These are phyloP conservation scores for Porogramme epimiltina DNA, from an alignment of 1,284 basidiomycete genomes.

Conservation along the genomic window DNA sequence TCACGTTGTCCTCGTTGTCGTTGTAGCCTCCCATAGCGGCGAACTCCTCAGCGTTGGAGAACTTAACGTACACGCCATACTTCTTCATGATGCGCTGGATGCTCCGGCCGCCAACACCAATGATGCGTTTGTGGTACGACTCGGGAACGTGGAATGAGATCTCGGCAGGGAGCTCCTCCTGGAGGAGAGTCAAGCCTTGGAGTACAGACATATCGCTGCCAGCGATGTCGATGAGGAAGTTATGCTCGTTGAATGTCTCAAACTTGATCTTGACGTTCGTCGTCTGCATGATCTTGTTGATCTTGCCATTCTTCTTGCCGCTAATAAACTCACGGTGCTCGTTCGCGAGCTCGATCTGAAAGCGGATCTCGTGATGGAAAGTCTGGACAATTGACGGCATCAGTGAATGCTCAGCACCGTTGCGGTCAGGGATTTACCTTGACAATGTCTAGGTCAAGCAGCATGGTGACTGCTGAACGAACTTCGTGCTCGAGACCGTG, in stretches of 20 bases:
- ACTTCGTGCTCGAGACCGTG: constrained; percentile 96
- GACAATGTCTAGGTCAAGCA: constrained; percentile 89
- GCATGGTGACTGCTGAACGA: constrained; percentile 81
- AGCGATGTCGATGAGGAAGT: constrained; percentile 95
- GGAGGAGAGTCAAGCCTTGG: constrained; percentile 86
- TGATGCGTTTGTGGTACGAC: constrained; percentile 98
- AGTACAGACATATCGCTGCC: constrained; percentile 83
- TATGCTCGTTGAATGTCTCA: constrained; percentile 98
- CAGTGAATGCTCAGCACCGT: neutral
- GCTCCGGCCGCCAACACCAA: constrained; percentile 97
- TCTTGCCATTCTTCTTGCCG: constrained; percentile 98
- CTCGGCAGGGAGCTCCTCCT: constrained; percentile 98
- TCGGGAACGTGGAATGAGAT: constrained; percentile 99
- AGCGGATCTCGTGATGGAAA: constrained; percentile 97
- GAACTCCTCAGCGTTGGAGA: constrained; percentile 98
- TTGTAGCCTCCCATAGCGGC: constrained; percentile 93
- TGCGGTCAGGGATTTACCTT: constrained; percentile 56
- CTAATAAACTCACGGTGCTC: constrained; percentile 99
- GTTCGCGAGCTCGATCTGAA: constrained; percentile 97
- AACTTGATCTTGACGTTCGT: constrained; percentile 98
- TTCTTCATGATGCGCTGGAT: constrained; percentile 99
- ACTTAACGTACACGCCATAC: constrained; percentile 99
- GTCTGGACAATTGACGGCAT: constrained; percentile 45
- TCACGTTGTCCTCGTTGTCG: constrained; percentile 98
- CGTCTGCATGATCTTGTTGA: constrained; percentile 98